phyloP scores from a whole-genome alignment of 345 rosid species.

The Brassica nigra region DNA sequence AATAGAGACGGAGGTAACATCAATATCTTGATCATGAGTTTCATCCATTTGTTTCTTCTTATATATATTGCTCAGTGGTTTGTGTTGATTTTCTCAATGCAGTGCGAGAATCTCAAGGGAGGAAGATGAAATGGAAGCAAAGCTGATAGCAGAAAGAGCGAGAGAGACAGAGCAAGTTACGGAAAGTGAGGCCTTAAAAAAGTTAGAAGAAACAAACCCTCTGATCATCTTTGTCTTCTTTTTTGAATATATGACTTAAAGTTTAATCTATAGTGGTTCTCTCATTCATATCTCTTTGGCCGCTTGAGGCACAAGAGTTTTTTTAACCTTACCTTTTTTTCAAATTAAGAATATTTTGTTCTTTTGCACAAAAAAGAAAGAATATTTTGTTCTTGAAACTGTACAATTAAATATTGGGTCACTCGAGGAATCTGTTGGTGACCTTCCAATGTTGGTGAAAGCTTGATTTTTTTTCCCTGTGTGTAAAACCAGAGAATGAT shows the following conservation, averaged over 20 bases:
- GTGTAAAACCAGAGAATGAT: slow-evolving; percentile 9
- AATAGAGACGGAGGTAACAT: slow-evolving; percentile 76
- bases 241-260: neutral
- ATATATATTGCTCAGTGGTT: neutral
- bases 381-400: slow-evolving; percentile 5
- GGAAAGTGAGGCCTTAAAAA: slow-evolving; percentile 48
- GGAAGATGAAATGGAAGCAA: slow-evolving; percentile 70
- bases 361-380: neutral
- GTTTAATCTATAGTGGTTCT: neutral
- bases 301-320: slow-evolving; percentile 7
- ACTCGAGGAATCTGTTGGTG: slow-evolving; percentile 16
- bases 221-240: slow-evolving; percentile 5
- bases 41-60: neutral
- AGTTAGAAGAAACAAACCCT: neutral
- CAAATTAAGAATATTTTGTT: slow-evolving; percentile 13
- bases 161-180: slow-evolving; percentile 49
- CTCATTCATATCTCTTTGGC: slow-evolving; percentile 19
- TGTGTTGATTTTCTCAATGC: slow-evolving; percentile 20
- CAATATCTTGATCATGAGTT: neutral
- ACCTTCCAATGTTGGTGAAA: slow-evolving; percentile 15
- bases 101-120: slow-evolving; percentile 65
- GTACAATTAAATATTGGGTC: slow-evolving; percentile 29
- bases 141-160: slow-evolving; percentile 55
- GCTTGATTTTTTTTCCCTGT: slow-evolving; percentile 14
- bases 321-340: neutral